A percentile compares a stretch with the other conserved stretches of the same genome.
Conservation (phyloP, 805 yeast species). For the Zygoascus tannicola region DNA sequence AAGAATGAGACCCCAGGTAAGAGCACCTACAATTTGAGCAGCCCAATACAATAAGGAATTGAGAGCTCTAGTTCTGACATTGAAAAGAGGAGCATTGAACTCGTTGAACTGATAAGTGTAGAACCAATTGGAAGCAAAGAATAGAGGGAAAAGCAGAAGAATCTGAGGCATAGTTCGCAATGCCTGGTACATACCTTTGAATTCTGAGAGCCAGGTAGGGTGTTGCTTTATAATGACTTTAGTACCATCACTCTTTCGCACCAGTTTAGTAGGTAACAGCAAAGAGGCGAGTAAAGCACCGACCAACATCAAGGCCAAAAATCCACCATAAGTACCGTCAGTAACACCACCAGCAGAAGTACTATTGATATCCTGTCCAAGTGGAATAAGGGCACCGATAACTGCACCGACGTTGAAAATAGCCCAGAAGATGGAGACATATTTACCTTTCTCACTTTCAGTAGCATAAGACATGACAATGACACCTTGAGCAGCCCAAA, state of each 20-base stretch:
- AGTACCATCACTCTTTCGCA: conserved; percentile 42
- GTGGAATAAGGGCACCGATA: conserved; percentile 50
- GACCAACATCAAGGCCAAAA: conserved; percentile 40
- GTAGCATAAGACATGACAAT: conserved; percentile 50
- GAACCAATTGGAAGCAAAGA: conserved; percentile 57
- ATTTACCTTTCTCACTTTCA: conserved; percentile 44
- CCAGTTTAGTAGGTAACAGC: conserved; percentile 42
- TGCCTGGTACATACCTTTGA: conserved; percentile 33
- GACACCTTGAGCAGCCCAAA: conserved; percentile 54
- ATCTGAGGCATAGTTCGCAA: conserved; percentile 38
- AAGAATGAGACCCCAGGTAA: conserved; percentile 38
- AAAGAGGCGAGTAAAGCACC: conserved; percentile 39
- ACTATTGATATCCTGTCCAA: conserved; percentile 39
- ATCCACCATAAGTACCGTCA: conserved; percentile 47
- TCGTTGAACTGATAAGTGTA: conserved; percentile 57
- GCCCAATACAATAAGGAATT: conserved; percentile 55
- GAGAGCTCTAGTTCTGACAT: conserved; percentile 50
- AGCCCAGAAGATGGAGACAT: conserved; percentile 49
- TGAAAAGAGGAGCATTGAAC: conserved; percentile 46
- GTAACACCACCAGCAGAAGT: conserved; percentile 26
- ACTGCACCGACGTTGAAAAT: conserved; percentile 56
- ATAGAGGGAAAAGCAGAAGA: conserved; percentile 48
- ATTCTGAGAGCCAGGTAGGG: conserved; percentile 40
- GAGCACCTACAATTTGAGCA: conserved; percentile 51
- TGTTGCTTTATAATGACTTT: conserved; percentile 37